Evolutionary conservation across 768 basidiomycete species (phyloP).

Genomic region (Stropharia rugosoannulata): DNA sequence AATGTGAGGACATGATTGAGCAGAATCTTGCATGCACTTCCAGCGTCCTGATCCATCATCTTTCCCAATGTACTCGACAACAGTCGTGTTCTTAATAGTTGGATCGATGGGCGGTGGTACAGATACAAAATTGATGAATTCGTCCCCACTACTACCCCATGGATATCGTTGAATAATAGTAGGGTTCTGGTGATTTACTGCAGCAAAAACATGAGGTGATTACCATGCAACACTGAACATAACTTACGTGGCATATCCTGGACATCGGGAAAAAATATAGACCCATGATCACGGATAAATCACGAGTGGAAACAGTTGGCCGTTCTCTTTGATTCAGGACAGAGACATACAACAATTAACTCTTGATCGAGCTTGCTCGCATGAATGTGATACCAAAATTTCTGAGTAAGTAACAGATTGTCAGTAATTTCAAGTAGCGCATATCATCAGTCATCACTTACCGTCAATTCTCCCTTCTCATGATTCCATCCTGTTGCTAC

Average conservation of each 20-base stretch:
- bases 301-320: neutral
- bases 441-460: neutral
- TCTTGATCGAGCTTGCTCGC: neutral
- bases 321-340: neutral
- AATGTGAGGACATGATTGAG: slow-evolving; percentile 1
- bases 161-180: neutral
- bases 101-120: neutral
- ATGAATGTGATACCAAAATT: neutral
- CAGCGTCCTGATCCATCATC: slow-evolving; percentile 11
- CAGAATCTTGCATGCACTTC: slow-evolving; percentile 8
- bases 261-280: neutral
- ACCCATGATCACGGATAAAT: slow-evolving; percentile 1
- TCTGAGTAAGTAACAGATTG: neutral
- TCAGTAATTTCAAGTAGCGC: neutral
- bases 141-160: neutral
- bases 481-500: neutral
- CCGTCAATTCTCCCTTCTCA: neutral
- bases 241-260: neutral
- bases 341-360: neutral
- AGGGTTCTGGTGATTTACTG: neutral
- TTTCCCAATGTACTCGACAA: slow-evolving; percentile 9
- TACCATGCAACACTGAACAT: too few species aligned
- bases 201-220: too few species aligned
- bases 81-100: slow-evolving; percentile 7
- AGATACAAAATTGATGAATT: slow-evolving; percentile 6